Evolutionary conservation across 2,329 filamentous ascomycete genomes (phyloP), one percentile per base, ranked within the genome.

Genomic region (Neoarthrinium moseri): DNA sequence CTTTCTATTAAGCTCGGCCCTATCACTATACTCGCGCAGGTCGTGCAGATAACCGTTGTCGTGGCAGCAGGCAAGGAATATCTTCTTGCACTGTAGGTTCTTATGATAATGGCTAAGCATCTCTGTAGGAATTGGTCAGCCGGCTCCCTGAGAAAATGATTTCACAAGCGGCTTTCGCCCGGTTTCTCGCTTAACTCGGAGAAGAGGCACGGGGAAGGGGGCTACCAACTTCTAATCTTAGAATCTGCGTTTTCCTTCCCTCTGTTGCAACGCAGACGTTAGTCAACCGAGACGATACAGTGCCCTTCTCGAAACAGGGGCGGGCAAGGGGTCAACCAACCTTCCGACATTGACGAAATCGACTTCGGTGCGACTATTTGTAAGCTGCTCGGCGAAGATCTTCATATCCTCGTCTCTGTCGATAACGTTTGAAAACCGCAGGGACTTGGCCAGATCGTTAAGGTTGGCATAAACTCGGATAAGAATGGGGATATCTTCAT

Each of bases 21-120:
- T 35, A 12, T 60, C 60, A 13, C 55, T 54, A 53, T 63, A 65
- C 40, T 61, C 59, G 36, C 62, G 61, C 34, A 65, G 61, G 47
- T 64, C 61, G 34, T 46, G 62, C 34, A 64, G 54, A 55, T 65
- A 65, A 45, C 62, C 62, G 51, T 62, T 65, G 51, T 65, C 62
- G 34, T 65, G 62, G 49, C 62, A 65, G 45, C 60, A 63, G 29
- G 61, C 62, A 37, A 64, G 48, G 49, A 63, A 65, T 44, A 65
- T 58, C 49, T 58, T 62, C 53, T 62, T 55, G 54, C 62, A 65
- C 47, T 64, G 61, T 21, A 58, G 40, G 40, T 61, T 65, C 55
- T 53, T 60, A 48, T 61, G 47, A 53, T 64, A 65, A 51, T 65
- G 61, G 45, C 53, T 58, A 55, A 65, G 60, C 55, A 63, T 56